These are phyloP conservation scores for Tilletiaria anomala DNA, from an alignment of 1,284 basidiomycete species.

Conservation along the genomic window DNA sequence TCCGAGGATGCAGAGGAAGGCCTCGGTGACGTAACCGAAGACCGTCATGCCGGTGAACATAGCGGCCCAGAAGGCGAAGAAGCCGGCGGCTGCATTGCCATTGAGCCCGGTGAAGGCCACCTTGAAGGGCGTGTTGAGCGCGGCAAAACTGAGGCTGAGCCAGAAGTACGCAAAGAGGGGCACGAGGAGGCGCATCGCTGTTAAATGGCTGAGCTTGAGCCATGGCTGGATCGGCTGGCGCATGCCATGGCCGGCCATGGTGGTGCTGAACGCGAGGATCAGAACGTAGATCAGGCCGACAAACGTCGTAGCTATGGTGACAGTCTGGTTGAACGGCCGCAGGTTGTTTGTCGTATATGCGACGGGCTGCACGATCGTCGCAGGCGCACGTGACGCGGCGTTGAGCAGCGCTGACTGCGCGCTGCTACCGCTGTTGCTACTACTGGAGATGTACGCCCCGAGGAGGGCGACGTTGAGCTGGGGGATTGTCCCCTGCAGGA, in stretches of 20 bases:
- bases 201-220: conserved; percentile 13
- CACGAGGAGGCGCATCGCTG: conserved; percentile 16
- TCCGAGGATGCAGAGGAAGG: conserved; percentile 18
- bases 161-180: conserved; percentile 19
- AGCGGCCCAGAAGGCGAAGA: conserved; percentile 27
- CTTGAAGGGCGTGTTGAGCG: conserved; percentile 28
- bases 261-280: conserved; percentile 44
- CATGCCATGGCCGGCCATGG: conserved; percentile 18
- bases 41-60: conserved; percentile 25
- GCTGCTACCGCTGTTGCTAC: conserved; percentile 7
- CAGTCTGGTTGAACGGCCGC: conserved; percentile 54
- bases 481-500: neutral
- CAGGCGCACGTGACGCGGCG: conserved; percentile 46
- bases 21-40: conserved; percentile 20
- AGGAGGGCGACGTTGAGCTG: conserved; percentile 9
- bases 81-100: conserved; percentile 24
- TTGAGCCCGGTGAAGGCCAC: conserved; percentile 13
- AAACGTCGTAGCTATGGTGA: conserved; percentile 56
- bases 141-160: conserved; percentile 24
- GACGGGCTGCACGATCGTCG: conserved; percentile 48
- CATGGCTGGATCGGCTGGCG: conserved; percentile 18
- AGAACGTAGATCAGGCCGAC: conserved; percentile 62
- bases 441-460: conserved; percentile 8
- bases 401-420: conserved; percentile 9
- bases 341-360: conserved; percentile 49